Percentiles rank a stretch among this genome's conserved stretches.
Conservation (phyloP, 305 asterid genomes). For the Fraxinus greggii region DNA sequence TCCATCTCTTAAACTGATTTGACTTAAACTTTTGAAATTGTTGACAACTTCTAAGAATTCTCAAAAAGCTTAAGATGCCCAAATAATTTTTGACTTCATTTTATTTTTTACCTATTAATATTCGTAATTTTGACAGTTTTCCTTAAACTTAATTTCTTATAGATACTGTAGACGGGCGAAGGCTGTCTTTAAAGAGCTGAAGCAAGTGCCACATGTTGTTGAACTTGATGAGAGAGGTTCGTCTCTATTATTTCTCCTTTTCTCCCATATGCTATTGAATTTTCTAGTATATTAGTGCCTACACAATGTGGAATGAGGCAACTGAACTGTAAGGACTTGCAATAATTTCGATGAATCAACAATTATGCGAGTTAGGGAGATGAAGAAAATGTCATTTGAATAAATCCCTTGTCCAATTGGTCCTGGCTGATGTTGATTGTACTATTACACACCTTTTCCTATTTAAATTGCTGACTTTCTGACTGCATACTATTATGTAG, state of each 20-base stretch:
- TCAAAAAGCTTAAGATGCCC: constrained; percentile 5
- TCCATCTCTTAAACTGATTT: not conserved
- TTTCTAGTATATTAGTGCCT: not conserved
- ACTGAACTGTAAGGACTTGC: not conserved
- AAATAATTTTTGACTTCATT: not conserved
- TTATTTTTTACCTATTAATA: not conserved
- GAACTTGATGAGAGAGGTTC: constrained; percentile 95
- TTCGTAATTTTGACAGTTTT: not conserved
- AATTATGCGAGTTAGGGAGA: not conserved
- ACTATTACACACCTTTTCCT: not conserved
- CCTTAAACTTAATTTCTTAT: constrained; percentile 25
- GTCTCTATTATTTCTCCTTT: constrained; percentile 16
- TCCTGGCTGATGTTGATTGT: not conserved
- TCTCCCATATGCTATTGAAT: not conserved
- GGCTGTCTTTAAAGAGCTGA: constrained; percentile 75
- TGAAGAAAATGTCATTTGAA: not conserved
- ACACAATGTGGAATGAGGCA: not conserved
- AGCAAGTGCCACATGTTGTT: constrained; percentile 65
- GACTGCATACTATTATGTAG: not conserved
- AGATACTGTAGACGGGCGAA: constrained; percentile 92
- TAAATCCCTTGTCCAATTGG: not conserved
- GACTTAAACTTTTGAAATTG: not conserved
- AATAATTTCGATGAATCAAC: not conserved
- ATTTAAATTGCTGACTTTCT: not conserved
- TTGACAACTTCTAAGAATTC: not conserved